A percentile compares a stretch with the other conserved stretches of the same genome.
Conservation (phyloP, 805 yeast genomes). For the Pichia manshurica region DNA sequence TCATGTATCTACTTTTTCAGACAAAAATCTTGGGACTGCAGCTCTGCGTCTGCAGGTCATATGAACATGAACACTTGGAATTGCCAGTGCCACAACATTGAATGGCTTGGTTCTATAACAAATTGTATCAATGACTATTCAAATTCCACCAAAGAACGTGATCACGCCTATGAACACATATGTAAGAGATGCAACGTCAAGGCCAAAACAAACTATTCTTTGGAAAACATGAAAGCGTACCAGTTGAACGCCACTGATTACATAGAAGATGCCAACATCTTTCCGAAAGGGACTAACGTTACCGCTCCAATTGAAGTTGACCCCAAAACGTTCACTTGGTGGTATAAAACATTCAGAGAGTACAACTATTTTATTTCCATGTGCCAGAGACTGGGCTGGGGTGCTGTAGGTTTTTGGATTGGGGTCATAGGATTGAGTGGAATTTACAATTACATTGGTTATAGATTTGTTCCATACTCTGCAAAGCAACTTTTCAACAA, state of each 20-base stretch:
- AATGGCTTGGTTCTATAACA: slow-evolving; percentile 42
- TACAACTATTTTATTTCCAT: slow-evolving; percentile 33
- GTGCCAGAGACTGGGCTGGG: slow-evolving; percentile 41
- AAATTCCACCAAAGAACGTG: slow-evolving; percentile 23
- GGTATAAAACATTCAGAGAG: slow-evolving; percentile 32
- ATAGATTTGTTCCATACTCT: slow-evolving; percentile 3
- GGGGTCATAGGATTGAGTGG: slow-evolving; percentile 30
- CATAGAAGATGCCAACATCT: slow-evolving; percentile 23
- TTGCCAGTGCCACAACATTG: slow-evolving; percentile 38
- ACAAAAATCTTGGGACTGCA: slow-evolving; percentile 40
- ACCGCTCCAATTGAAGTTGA: slow-evolving; percentile 32
- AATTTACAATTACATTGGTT: slow-evolving; percentile 21
- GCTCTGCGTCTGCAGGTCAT: slow-evolving; percentile 27
- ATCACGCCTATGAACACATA: slow-evolving; percentile 38
- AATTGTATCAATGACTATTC: slow-evolving; percentile 36
- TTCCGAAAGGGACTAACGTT: slow-evolving; percentile 23
- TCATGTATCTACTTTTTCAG: slow-evolving; percentile 34
- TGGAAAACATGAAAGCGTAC: slow-evolving; percentile 30
- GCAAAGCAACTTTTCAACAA: slow-evolving; percentile 1
- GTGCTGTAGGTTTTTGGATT: slow-evolving; percentile 38
- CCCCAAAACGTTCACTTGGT: slow-evolving; percentile 29
- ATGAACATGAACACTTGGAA: slow-evolving; percentile 26
- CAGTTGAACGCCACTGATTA: slow-evolving; percentile 30
- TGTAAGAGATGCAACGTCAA: slow-evolving; percentile 32
- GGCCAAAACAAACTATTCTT: slow-evolving; percentile 31